Base-by-base conservation (phyloP, 1,284 basidiomycete genomes). In the Trichosporon faecale region DNA sequence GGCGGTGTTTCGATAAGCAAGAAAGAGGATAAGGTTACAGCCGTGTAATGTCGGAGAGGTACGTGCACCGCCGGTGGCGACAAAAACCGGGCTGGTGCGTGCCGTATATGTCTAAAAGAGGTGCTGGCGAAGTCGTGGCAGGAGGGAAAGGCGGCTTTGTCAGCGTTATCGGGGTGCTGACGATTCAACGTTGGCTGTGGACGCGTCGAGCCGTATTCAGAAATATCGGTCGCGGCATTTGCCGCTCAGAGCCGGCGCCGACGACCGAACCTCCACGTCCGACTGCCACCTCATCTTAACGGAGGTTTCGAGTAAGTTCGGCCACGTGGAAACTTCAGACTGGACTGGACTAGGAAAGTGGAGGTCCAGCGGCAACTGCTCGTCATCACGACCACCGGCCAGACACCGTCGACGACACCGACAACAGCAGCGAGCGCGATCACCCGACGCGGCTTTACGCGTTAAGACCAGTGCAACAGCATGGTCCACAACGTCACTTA, bases 401-500 rank as follows among this genome's bases (percentile, higher is more conserved):
- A n/a, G 12, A n/a, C 64, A 52, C 21, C 64, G 40, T 21, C 37
- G 7, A 16, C 11, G 29, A 33, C 40, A 31, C 18, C 23, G 21
- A 25, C 23, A 16, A 23, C 25, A 23, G 21, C 21, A 31, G 27
- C n/a, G 40, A n/a, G 31, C 31, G 18, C 27, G 16, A 65, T 46
- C 55, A 23, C 35, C 40, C 68, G 44, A 23, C 55, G 57, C 57
- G 57, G 31, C 64, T 46, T 18, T 29, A 52, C 65, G 31, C 29
- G 49, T 61, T n/a, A 29, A 31, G 29, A n/a, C 29, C 57, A 65
- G n/a, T 44, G 23, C 8, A 2, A 9, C 14, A 49, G 40, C 35
- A 66, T 60, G 52, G 35, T 31, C 31, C 66, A 66, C 18, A 37
- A 57, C 31, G 37, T 82, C 35, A 72, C 74, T 1, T 84, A 85